A percentile compares a stretch with the other conserved stretches of the same genome.
phyloP scores from a whole-genome alignment of 345 rosid genomes.

The Melaleuca alternifolia region DNA sequence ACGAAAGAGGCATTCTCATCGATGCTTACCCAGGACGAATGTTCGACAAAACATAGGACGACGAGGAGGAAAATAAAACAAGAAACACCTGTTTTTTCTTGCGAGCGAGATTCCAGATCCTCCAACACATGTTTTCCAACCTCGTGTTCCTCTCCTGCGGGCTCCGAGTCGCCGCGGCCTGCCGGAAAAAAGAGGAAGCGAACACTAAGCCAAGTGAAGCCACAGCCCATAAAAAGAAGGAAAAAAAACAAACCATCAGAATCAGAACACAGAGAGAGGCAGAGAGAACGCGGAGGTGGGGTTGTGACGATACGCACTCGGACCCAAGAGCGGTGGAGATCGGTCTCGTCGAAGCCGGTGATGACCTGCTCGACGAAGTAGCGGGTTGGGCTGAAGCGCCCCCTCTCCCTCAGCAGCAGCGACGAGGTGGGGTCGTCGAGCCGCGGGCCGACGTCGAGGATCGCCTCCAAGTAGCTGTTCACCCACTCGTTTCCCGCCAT shows the following conservation, averaged over 20 bases:
- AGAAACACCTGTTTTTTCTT: conserved; percentile 97
- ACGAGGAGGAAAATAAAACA: not conserved
- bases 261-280: conserved; percentile 70
- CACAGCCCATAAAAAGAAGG: not conserved
- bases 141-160: conserved; percentile 97
- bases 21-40: conserved; percentile 79
- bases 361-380: conserved; percentile 97
- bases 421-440: conserved; percentile 41
- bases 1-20: conserved; percentile 20
- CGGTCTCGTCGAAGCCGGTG: conserved; percentile 95
- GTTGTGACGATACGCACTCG: conserved; percentile 27
- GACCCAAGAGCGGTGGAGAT: conserved; percentile 86
- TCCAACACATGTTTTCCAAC: conserved; percentile 99
- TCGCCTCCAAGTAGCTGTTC: conserved; percentile 57
- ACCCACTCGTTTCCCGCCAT: conserved; percentile 84
- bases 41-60: conserved; percentile 5
- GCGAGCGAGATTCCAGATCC: conserved; percentile 99
- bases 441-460: conserved; percentile 48
- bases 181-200: not conserved
- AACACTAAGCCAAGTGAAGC: not conserved
- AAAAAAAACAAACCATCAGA: conserved; percentile 3
- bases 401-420: conserved; percentile 73
- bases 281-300: conserved; percentile 14
- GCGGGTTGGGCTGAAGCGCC: conserved; percentile 90
- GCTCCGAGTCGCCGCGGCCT: conserved; percentile 97